Conservation (phyloP, 1,139 yeast species). For the Suzukiozyma palmioleophila region DNA sequence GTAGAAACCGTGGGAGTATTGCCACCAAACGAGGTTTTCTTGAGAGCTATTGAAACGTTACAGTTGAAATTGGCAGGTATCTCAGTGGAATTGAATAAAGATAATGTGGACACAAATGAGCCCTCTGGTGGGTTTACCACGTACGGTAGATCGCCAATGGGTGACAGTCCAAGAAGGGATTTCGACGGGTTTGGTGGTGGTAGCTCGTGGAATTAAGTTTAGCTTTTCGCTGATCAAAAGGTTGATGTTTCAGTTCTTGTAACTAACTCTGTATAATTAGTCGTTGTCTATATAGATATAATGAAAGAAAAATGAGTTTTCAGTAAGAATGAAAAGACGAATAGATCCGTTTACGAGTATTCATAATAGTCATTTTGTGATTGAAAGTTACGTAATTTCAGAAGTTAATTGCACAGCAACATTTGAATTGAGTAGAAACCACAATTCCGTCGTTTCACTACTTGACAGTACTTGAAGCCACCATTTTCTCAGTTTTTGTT, state of each 20-base stretch:
- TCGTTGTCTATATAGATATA: constrained; percentile 3
- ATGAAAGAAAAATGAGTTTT: not conserved
- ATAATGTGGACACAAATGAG: constrained; percentile 45
- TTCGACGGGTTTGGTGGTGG: constrained; percentile 41
- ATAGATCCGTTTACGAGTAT: too few relatives aligned
- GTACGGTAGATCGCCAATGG: constrained; percentile 45
- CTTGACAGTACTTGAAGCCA: not conserved
- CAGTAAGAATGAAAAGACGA: too few relatives aligned
- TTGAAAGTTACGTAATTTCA: too few relatives aligned
- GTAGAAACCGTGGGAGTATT: constrained; percentile 91
- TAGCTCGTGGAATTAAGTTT: constrained; percentile 19
- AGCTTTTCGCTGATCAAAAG: not conserved
- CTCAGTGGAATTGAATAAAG: constrained; percentile 72
- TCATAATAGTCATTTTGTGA: too few relatives aligned
- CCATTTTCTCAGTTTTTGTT: constrained; percentile 3
- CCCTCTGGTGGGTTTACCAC: constrained; percentile 47
- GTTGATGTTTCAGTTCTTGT: not conserved
- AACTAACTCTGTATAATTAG: constrained; percentile 3
- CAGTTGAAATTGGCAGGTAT: constrained; percentile 91
- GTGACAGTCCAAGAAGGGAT: constrained; percentile 36
- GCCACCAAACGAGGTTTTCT: constrained; percentile 83
- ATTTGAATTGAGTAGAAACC: too few relatives aligned
- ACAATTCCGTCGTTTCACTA: not conserved
- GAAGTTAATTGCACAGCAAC: too few relatives aligned
- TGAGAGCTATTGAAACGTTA: constrained; percentile 75